These are phyloP conservation scores for Astragalus glycyphyllos DNA, from an alignment of 306 rosid genomes.

Conservation along the genomic window DNA sequence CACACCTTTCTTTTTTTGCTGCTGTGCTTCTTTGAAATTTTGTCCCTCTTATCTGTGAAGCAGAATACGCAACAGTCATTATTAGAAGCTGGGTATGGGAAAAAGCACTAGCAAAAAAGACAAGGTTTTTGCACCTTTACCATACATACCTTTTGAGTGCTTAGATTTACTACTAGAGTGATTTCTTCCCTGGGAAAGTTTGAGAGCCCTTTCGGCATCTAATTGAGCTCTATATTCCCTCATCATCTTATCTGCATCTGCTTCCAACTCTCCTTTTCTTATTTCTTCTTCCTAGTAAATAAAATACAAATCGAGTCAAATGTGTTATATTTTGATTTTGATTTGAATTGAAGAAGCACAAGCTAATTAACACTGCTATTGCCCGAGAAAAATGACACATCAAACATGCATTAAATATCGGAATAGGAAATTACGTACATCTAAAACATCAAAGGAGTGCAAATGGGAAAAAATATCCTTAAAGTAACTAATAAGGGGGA, in stretches of 20 bases:
- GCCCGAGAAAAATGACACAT: constrained; percentile 31
- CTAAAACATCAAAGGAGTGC: background rate
- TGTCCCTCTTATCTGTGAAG: constrained; percentile 78
- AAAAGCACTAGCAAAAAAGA: constrained; percentile 18
- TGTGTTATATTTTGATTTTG: background rate
- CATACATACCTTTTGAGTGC: constrained; percentile 71
- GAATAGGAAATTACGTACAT: constrained; percentile 22
- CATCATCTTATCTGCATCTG: constrained; percentile 94
- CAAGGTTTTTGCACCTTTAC: constrained; percentile 12
- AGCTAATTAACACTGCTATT: constrained; percentile 6
- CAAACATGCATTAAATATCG: constrained; percentile 7
- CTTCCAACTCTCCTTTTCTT: constrained; percentile 90
- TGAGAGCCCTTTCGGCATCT: constrained; percentile 92
- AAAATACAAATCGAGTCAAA: constrained; percentile 33
- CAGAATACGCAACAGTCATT: constrained; percentile 28
- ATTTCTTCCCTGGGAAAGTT: constrained; percentile 92
- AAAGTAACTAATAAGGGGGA: background rate
- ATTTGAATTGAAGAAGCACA: constrained; percentile 27
- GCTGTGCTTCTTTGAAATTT: constrained; percentile 84
- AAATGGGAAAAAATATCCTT: background rate
- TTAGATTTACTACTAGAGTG: constrained; percentile 72
- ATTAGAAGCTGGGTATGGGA: constrained; percentile 36
- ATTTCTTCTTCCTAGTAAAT: constrained; percentile 86
- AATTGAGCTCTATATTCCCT: constrained; percentile 97
- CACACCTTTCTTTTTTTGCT: constrained; percentile 89